These are phyloP conservation scores for Melastoma candidum DNA, from an alignment of 441 rosid genomes.

Conservation along the genomic window DNA sequence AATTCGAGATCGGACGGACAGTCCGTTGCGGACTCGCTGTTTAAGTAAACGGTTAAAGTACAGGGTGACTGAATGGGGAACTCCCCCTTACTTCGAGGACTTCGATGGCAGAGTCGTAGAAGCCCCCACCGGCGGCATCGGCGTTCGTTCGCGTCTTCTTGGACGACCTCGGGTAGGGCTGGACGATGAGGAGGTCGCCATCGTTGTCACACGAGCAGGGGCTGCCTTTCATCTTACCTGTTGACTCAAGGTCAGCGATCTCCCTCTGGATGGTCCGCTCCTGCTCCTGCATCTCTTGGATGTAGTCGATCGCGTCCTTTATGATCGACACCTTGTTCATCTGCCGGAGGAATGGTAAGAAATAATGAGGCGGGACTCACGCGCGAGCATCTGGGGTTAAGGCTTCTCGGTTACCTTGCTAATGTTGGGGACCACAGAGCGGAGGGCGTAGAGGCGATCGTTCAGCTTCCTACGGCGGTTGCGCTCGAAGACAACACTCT, in stretches of 20 bases:
- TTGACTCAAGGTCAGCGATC: not conserved
- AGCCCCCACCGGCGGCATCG: too few relatives aligned
- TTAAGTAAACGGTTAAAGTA: too few relatives aligned
- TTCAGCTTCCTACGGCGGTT: slow-evolving; percentile 80
- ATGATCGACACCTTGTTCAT: slow-evolving; percentile 3
- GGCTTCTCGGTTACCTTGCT: slow-evolving; percentile 44
- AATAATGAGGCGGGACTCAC: too few relatives aligned
- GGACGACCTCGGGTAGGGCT: too few relatives aligned
- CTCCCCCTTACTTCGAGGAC: slow-evolving; percentile 4
- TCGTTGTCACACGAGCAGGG: too few relatives aligned
- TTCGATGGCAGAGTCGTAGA: slow-evolving; percentile 9
- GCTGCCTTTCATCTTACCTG: too few relatives aligned
- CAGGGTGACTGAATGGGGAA: too few relatives aligned
- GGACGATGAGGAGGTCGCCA: too few relatives aligned
- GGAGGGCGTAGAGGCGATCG: slow-evolving; percentile 70
- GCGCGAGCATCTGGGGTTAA: too few relatives aligned
- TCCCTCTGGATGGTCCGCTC: slow-evolving; percentile 1
- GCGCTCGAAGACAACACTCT: slow-evolving; percentile 73
- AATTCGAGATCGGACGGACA: too few relatives aligned
- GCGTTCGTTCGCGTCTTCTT: too few relatives aligned
- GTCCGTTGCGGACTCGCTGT: too few relatives aligned
- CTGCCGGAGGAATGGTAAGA: not conserved
- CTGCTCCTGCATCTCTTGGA: slow-evolving; percentile 9
- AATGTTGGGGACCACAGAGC: slow-evolving; percentile 89
- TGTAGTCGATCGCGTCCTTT: slow-evolving; percentile 7